These are phyloP conservation scores for Closterium sp. DNA, from an alignment of 139 green algal genomes.

Conservation along the genomic window DNA sequence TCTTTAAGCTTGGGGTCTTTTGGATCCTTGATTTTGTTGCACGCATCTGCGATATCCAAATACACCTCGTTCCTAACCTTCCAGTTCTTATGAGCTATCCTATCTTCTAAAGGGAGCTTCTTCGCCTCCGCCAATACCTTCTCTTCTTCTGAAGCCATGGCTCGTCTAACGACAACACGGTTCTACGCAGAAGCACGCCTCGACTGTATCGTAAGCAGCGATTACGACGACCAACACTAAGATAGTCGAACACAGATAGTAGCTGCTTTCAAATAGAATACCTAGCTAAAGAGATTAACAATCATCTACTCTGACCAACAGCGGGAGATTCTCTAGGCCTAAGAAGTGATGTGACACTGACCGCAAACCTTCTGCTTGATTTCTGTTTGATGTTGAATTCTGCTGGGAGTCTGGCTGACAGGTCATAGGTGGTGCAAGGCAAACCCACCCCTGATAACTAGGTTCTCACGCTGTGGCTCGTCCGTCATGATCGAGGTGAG, in stretches of 20 bases:
- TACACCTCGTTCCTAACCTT: constrained; percentile 82
- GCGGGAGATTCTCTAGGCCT: background rate
- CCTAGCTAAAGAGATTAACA: background rate
- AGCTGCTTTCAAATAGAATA: background rate
- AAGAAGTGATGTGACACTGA: background rate
- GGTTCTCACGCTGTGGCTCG: background rate
- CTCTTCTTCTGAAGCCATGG: constrained; percentile 60
- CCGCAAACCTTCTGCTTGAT: background rate
- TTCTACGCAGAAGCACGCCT: background rate
- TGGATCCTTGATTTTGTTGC: constrained; percentile 60
- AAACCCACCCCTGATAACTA: background rate
- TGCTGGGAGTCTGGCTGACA: too few relatives aligned
- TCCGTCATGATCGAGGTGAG: background rate
- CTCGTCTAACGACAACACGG: background rate
- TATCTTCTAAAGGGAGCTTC: constrained; percentile 60
- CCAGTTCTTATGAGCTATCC: constrained; percentile 80
- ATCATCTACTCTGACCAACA: background rate
- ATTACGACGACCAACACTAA: background rate
- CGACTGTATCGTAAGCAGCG: background rate
- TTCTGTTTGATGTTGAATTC: background rate
- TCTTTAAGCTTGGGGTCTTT: constrained; percentile 70
- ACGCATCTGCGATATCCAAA: constrained; percentile 66
- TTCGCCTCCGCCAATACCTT: constrained; percentile 65
- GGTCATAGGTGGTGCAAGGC: too few relatives aligned
- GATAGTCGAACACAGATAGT: too few relatives aligned